A percentile compares a stretch with the other conserved stretches of the same genome.
These are phyloP conservation scores for Solanum tacnaense DNA, from an alignment of 257 asterid species.

Conservation along the genomic window DNA sequence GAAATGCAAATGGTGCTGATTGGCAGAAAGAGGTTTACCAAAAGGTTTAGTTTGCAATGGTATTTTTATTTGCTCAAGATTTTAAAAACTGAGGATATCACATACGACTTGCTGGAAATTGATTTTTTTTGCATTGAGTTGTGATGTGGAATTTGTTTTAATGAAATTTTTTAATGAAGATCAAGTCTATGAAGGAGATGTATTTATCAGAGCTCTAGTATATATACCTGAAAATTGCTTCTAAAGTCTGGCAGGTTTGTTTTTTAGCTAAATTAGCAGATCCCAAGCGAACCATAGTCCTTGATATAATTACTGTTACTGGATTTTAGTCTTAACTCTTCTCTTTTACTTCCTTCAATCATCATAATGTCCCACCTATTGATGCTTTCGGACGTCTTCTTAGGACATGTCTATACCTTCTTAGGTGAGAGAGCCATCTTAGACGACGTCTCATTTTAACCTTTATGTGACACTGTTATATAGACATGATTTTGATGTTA, in stretches of 20 bases:
- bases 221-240: conserved; percentile 49
- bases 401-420: not conserved
- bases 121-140: not conserved
- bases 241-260: conserved; percentile 50
- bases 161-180: conserved; percentile 35
- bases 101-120: not conserved
- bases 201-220: conserved; percentile 53
- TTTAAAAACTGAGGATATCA: not conserved
- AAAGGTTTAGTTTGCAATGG: conserved; percentile 25
- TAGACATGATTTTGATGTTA: not conserved
- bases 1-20: conserved; percentile 52
- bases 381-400: not conserved
- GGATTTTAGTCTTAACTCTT: not conserved
- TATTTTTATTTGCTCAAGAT: not conserved
- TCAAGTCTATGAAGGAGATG: conserved; percentile 66
- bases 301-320: not conserved
- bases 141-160: not conserved
- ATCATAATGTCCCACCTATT: not conserved
- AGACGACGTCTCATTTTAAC: not conserved
- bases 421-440: not conserved
- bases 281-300: not conserved
- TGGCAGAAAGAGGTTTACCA: conserved; percentile 86
- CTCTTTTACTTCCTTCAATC: not conserved
- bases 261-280: not conserved
- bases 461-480: not conserved